Percentiles rank a stretch among this genome's conserved stretches.
Evolutionary conservation across 441 rosid species (phyloP).

Genomic region (Manihot esculenta): DNA sequence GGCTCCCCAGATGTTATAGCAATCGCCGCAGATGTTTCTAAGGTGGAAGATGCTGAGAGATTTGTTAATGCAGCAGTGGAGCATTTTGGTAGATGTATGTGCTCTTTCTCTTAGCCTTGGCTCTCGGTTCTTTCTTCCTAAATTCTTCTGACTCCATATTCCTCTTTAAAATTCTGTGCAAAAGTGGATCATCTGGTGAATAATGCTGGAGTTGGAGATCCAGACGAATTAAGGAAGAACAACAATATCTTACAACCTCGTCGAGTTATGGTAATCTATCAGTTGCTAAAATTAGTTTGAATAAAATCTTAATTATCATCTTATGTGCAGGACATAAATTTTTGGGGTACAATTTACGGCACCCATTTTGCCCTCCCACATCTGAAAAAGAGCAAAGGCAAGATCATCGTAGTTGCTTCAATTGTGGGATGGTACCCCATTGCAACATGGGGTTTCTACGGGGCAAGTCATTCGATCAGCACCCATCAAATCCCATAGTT

Average conservation of each 20-base stretch:
- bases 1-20: constrained; percentile 48
- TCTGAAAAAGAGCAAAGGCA: constrained; percentile 38
- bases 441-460: constrained; percentile 34
- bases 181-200: constrained; percentile 51
- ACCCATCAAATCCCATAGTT: too few species aligned
- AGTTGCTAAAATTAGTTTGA: background rate
- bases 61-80: constrained; percentile 34
- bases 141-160: background rate
- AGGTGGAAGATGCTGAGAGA: constrained; percentile 43
- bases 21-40: constrained; percentile 48
- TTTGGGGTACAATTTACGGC: constrained; percentile 44
- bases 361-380: constrained; percentile 37
- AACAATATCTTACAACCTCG: background rate
- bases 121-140: too few species aligned
- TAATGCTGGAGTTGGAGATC: constrained; percentile 34
- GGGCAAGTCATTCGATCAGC: constrained; percentile 11
- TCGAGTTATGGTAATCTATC: background rate
- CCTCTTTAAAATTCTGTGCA: background rate
- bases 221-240: too few species aligned
- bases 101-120: background rate
- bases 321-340: constrained; percentile 34
- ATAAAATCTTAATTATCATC: too few species aligned
- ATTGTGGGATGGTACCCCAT: constrained; percentile 25
- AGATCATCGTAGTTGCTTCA: constrained; percentile 36
- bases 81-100: constrained; percentile 46